These are phyloP conservation scores for Artemisia argyi DNA, from an alignment of 129 eudicot species.

Conservation along the genomic window DNA sequence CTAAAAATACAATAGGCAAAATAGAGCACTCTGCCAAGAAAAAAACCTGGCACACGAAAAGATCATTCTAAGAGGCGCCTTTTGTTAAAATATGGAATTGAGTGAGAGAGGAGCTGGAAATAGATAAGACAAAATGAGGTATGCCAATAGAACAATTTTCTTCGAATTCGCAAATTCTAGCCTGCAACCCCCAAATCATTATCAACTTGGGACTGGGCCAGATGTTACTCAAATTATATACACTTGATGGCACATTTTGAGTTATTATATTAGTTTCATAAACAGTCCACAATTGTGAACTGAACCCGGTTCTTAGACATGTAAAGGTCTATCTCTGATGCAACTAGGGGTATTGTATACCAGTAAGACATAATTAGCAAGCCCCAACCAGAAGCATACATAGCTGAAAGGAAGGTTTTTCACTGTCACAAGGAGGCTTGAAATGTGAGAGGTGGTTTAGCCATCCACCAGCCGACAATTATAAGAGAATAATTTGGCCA, in stretches of 20 bases:
- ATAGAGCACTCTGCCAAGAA: neutral
- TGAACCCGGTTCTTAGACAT: too few relatives aligned
- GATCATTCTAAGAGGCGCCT: too few relatives aligned
- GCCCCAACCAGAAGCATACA: neutral
- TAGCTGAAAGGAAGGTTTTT: neutral
- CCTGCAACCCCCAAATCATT: too few relatives aligned
- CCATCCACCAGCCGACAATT: slow-evolving; percentile 1
- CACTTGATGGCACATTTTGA: too few relatives aligned
- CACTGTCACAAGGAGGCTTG: neutral
- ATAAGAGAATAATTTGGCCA: neutral
- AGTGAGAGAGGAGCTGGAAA: neutral
- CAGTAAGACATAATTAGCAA: neutral
- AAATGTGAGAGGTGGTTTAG: neutral
- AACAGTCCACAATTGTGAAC: too few relatives aligned
- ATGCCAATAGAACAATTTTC: neutral
- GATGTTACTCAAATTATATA: neutral
- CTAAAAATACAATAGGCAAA: neutral
- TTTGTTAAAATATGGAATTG: neutral
- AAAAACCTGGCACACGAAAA: neutral
- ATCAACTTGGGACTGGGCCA: neutral
- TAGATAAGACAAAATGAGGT: neutral
- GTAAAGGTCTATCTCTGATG: too few relatives aligned
- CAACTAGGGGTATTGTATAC: too few relatives aligned
- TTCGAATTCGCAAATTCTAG: neutral
- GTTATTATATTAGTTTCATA: too few relatives aligned